A percentile compares a stretch with the other conserved stretches of the same genome.
Conservation (phyloP, 495 filamentous ascomycete genomes). For the Tuber indicum region DNA sequence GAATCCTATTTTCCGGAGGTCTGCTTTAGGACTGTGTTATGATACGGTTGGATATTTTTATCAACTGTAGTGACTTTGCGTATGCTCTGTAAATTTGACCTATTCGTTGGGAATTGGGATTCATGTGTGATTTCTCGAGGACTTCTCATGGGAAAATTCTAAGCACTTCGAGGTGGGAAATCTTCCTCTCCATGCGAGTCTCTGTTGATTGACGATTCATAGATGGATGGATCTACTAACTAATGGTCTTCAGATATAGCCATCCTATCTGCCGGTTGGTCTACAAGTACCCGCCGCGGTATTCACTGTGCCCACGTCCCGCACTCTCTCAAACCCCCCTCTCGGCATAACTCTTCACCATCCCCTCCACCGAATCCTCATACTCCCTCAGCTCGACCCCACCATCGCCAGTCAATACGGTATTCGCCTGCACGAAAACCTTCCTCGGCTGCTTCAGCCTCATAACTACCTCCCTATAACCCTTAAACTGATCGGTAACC, state of each 20-base stretch:
- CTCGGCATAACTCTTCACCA: conserved; percentile 88
- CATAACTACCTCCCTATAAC: conserved; percentile 70
- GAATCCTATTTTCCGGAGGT: no score
- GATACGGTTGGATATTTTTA: no score
- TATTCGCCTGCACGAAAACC: conserved; percentile 94
- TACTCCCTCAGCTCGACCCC: conserved; percentile 80
- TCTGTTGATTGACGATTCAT: background rate
- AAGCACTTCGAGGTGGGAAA: background rate
- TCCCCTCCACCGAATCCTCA: conserved; percentile 72
- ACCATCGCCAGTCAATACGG: conserved; percentile 60
- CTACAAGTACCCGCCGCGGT: background rate
- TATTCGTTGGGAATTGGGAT: background rate
- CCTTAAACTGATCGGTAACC: conserved; percentile 67
- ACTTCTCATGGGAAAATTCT: background rate
- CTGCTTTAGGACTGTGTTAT: no score
- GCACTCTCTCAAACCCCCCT: conserved; percentile 50
- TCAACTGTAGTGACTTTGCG: no score
- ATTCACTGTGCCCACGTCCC: background rate
- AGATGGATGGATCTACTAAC: background rate
- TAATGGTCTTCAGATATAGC: background rate
- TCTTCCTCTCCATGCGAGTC: background rate
- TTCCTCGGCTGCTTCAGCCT: conserved; percentile 85
- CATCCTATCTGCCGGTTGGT: background rate
- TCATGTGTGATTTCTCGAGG: background rate
- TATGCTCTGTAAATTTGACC: background rate